Percentiles rank a stretch among this genome's conserved stretches.
phyloP scores from a whole-genome alignment of 495 filamentous ascomycete species.

The Hyaloscypha bicolor region DNA sequence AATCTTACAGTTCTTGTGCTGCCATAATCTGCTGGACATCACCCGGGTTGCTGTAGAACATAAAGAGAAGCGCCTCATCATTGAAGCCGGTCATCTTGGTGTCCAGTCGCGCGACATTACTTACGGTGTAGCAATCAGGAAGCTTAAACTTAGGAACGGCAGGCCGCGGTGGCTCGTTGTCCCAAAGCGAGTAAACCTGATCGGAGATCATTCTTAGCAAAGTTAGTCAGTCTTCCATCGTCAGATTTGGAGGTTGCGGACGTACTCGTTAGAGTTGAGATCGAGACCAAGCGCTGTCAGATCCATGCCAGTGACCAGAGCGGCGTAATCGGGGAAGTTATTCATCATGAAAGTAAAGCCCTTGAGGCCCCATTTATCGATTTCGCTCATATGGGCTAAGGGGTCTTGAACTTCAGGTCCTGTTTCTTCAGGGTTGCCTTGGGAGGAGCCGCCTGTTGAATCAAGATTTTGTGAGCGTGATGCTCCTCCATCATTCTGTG shows the following conservation, averaged over 20 bases:
- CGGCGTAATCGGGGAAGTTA: constrained; percentile 73
- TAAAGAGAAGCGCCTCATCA: constrained; percentile 90
- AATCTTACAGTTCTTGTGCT: constrained; percentile 71
- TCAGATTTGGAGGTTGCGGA: constrained; percentile 6
- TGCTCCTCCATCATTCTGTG: constrained; percentile 14
- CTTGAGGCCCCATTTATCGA: constrained; percentile 79
- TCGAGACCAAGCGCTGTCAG: constrained; percentile 77
- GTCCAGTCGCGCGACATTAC: constrained; percentile 80
- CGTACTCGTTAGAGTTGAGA: constrained; percentile 77
- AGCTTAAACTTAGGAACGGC: constrained; percentile 77
- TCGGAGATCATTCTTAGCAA: constrained; percentile 40
- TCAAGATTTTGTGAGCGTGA: constrained; percentile 40
- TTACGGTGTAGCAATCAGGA: constrained; percentile 84
- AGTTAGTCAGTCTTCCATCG: constrained; percentile 12
- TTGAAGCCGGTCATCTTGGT: constrained; percentile 80
- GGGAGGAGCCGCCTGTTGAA: constrained; percentile 45
- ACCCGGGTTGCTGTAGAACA: constrained; percentile 88
- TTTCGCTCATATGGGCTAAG: constrained; percentile 73
- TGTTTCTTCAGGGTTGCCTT: constrained; percentile 45
- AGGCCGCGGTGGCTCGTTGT: constrained; percentile 67
- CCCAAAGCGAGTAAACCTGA: constrained; percentile 66
- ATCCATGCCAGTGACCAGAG: constrained; percentile 77
- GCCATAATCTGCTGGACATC: constrained; percentile 86
- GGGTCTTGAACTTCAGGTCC: constrained; percentile 53
- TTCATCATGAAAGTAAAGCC: constrained; percentile 80